These are phyloP conservation scores for Noccaea bulbosa DNA, from an alignment of 345 rosid species.

Conservation along the genomic window DNA sequence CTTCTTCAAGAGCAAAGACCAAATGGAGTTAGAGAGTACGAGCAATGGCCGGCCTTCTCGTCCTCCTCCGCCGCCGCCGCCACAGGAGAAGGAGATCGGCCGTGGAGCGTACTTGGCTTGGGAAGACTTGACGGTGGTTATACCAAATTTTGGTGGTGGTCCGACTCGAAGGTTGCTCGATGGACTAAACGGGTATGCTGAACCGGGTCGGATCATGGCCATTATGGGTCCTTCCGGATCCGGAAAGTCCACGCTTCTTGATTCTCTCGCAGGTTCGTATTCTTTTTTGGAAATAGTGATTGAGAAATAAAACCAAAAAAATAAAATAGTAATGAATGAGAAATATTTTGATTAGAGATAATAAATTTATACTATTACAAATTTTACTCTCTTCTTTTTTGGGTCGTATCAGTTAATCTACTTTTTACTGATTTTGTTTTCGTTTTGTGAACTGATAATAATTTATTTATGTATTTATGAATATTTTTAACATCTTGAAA, in stretches of 20 bases:
- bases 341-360: neutral
- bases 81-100: conserved; percentile 29
- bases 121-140: conserved; percentile 75
- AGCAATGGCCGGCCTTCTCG: conserved; percentile 31
- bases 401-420: neutral
- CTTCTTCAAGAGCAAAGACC: conserved; percentile 5
- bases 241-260: conserved; percentile 95
- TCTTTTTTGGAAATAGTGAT: conserved; percentile 1
- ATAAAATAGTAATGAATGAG: too few species aligned
- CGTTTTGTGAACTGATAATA: conserved; percentile 1
- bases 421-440: neutral
- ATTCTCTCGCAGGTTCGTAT: conserved; percentile 76
- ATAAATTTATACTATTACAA: neutral
- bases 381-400: neutral
- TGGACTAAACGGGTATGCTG: conserved; percentile 79
- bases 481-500: neutral
- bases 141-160: conserved; percentile 75
- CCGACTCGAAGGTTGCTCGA: conserved; percentile 76
- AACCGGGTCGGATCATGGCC: conserved; percentile 94
- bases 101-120: conserved; percentile 62
- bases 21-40: conserved; percentile 41
- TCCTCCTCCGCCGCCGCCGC: conserved; percentile 25
- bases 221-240: conserved; percentile 99
- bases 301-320: neutral
- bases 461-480: neutral